phyloP scores from a whole-genome alignment of 768 basidiomycete genomes.

The Infundibulicybe gibba region DNA sequence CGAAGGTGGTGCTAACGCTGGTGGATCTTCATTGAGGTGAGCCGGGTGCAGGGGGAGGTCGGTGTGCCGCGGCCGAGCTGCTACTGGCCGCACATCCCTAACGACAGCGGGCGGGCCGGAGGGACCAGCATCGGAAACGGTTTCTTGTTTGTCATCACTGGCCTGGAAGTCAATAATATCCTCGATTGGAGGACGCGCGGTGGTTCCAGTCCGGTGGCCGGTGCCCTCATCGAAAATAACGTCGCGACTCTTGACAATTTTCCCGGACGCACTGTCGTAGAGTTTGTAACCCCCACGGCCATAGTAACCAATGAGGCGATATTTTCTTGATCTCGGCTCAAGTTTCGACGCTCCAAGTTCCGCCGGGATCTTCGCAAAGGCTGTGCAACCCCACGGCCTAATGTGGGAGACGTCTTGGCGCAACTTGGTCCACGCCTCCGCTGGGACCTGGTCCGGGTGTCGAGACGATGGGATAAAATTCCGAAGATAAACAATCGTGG shows the following conservation, averaged over 20 bases:
- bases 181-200: too few species aligned
- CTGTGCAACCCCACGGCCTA: slow-evolving; percentile 17
- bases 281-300: slow-evolving; percentile 11
- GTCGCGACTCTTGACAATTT: slow-evolving; percentile 10
- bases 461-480: slow-evolving; percentile 17
- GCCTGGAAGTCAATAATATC: too few species aligned
- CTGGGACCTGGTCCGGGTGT: slow-evolving; percentile 11
- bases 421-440: slow-evolving; percentile 8
- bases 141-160: too few species aligned
- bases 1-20: too few species aligned
- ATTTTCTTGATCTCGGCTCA: slow-evolving; percentile 10
- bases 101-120: too few species aligned
- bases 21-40: too few species aligned
- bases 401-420: slow-evolving; percentile 18
- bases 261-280: slow-evolving; percentile 2
- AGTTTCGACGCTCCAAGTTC: slow-evolving; percentile 15
- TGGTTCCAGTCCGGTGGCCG: slow-evolving; percentile 3
- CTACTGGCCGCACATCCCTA: too few species aligned
- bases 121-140: too few species aligned
- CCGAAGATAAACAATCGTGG: slow-evolving; percentile 14
- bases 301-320: slow-evolving; percentile 14
- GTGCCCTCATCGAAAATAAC: slow-evolving; percentile 18
- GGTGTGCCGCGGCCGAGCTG: too few species aligned
- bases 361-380: slow-evolving; percentile 19
- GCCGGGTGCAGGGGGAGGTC: too few species aligned